A percentile compares a stretch with the other conserved stretches of the same genome.
phyloP scores from a whole-genome alignment of 2,329 filamentous ascomycete genomes.

The Thielaviopsis euricoi region DNA sequence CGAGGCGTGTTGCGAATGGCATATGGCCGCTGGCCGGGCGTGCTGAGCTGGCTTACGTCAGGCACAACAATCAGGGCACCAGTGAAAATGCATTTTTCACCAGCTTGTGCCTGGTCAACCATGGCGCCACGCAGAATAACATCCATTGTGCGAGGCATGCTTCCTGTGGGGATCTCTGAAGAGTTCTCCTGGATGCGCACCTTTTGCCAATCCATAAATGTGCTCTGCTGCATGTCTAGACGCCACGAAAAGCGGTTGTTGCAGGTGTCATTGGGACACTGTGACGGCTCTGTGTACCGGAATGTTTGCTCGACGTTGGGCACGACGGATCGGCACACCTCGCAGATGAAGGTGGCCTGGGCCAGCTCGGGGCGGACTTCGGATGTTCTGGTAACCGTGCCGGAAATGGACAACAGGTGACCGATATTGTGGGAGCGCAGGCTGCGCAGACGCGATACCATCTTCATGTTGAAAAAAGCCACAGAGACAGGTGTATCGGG shows the following conservation, averaged over 20 bases:
- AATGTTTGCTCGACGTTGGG: constrained; percentile 95
- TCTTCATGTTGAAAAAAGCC: constrained; percentile 82
- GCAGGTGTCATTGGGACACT: constrained; percentile 79
- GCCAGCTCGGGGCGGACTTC: constrained; percentile 91
- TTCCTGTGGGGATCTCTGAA: constrained; percentile 92
- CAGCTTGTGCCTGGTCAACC: constrained; percentile 91
- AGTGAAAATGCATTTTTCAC: constrained; percentile 96
- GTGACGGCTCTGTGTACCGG: constrained; percentile 88
- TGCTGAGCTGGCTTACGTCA: constrained; percentile 84
- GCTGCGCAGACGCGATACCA: constrained; percentile 72
- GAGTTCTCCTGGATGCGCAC: constrained; percentile 97
- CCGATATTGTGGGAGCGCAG: constrained; percentile 83
- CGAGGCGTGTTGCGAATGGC: constrained; percentile 70
- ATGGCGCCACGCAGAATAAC: constrained; percentile 93
- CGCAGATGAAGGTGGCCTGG: constrained; percentile 80
- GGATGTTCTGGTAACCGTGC: constrained; percentile 89
- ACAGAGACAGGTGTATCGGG: constrained; percentile 92
- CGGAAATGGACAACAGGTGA: constrained; percentile 85
- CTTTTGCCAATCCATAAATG: constrained; percentile 98
- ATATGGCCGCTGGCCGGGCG: constrained; percentile 71
- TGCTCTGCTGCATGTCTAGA: constrained; percentile 91
- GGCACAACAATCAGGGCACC: constrained; percentile 92
- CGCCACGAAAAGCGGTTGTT: constrained; percentile 87
- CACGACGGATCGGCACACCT: constrained; percentile 68
- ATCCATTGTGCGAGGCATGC: constrained; percentile 97